Evolutionary conservation across 148 eudicot genomes (phyloP).

Genomic region (Fagopyrum esculentum): DNA sequence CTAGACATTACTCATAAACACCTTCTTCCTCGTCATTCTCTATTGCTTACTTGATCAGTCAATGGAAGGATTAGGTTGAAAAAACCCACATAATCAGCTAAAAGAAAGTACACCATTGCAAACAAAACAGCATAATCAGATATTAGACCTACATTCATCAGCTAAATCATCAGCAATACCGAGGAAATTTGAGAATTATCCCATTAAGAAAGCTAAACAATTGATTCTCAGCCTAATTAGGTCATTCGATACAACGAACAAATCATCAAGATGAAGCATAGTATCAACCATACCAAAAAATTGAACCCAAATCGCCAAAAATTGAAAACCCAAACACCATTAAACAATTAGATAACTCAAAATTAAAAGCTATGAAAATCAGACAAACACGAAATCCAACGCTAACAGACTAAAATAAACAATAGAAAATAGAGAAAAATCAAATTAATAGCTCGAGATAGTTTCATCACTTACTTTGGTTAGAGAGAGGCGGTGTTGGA

Average conservation of each 20-base stretch:
- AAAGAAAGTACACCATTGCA: background rate
- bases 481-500: background rate
- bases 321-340: background rate
- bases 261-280: background rate
- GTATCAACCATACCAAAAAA: background rate
- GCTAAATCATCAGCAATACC: background rate
- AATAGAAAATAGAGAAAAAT: background rate
- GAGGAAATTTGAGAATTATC: background rate
- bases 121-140: background rate
- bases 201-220: background rate
- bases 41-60: background rate
- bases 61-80: background rate
- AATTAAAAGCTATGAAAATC: background rate
- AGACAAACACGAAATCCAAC: constrained; percentile 5
- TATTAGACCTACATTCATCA: background rate
- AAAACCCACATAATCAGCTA: background rate
- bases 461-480: background rate
- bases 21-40: background rate
- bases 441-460: background rate
- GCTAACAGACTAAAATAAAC: background rate
- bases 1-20: background rate
- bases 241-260: background rate
- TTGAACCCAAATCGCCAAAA: background rate
- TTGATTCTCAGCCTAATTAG: background rate
- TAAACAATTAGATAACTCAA: background rate